These are phyloP conservation scores for Malania oleifera DNA, from an alignment of 164 flowering plant genomes.

Conservation along the genomic window DNA sequence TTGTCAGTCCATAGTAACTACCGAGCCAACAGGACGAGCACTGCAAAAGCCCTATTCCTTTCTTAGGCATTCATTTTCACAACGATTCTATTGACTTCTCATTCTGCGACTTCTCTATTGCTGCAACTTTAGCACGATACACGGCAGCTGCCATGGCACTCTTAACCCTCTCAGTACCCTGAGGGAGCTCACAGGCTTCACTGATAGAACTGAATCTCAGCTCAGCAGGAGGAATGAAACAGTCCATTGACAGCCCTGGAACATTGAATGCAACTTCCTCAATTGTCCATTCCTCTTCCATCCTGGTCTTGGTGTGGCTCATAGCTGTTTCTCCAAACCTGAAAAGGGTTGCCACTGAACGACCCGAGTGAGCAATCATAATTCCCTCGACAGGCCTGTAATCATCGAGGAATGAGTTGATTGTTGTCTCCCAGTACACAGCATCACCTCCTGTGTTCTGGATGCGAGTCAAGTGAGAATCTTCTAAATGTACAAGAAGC, in stretches of 20 bases:
- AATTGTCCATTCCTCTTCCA: slow-evolving; percentile 70
- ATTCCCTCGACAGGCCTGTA: slow-evolving; percentile 60
- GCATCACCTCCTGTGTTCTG: slow-evolving; percentile 56
- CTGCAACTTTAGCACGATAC: slow-evolving; percentile 27
- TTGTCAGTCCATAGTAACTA: slow-evolving; percentile 6
- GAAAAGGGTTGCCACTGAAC: slow-evolving; percentile 55
- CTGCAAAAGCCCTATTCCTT: not conserved
- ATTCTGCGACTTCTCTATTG: slow-evolving; percentile 16
- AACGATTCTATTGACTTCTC: slow-evolving; percentile 4
- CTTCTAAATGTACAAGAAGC: slow-evolving; percentile 57
- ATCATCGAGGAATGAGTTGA: slow-evolving; percentile 57
- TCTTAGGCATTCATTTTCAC: slow-evolving; percentile 11
- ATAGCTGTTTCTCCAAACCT: slow-evolving; percentile 66
- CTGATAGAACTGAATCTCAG: slow-evolving; percentile 17
- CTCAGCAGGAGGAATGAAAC: slow-evolving; percentile 60
- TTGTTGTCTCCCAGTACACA: slow-evolving; percentile 76
- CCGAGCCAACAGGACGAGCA: not conserved
- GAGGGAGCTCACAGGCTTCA: slow-evolving; percentile 25
- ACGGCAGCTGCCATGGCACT: slow-evolving; percentile 20
- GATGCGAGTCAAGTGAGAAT: slow-evolving; percentile 63
- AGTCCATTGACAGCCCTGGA: slow-evolving; percentile 55
- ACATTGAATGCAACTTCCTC: slow-evolving; percentile 69
- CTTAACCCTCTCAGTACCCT: slow-evolving; percentile 15
- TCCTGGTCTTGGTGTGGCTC: slow-evolving; percentile 69
- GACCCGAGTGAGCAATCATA: slow-evolving; percentile 68